Evolutionary conservation across 2,329 filamentous ascomycete species (phyloP).

Genomic region (Fusarium brevicatenulatum): DNA sequence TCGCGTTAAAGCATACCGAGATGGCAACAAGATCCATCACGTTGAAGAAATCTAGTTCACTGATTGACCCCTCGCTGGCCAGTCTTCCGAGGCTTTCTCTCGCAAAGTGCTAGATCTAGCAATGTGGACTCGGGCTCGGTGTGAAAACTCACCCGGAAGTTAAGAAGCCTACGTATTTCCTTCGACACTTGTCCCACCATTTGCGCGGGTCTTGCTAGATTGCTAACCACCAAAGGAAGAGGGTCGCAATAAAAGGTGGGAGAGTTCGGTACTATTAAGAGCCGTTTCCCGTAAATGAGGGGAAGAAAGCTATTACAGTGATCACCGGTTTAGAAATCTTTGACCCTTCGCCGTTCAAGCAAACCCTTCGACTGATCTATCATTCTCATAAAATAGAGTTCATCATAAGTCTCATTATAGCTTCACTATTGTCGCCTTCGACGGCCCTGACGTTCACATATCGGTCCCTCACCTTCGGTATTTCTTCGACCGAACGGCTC

Average conservation of each 20-base stretch:
- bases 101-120: slow-evolving; percentile 1
- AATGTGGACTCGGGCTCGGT: slow-evolving; percentile 12
- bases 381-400: not conserved
- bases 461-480: slow-evolving; percentile 4
- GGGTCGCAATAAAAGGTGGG: slow-evolving; percentile 11
- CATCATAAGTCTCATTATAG: not conserved
- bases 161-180: not conserved
- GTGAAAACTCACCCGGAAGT: slow-evolving; percentile 1
- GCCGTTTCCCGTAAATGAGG: slow-evolving; percentile 33
- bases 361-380: not conserved
- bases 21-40: slow-evolving; percentile 11
- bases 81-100: slow-evolving; percentile 11
- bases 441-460: not conserved
- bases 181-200: slow-evolving; percentile 23
- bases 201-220: slow-evolving; percentile 34
- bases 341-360: not conserved
- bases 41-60: slow-evolving; percentile 11
- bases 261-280: slow-evolving; percentile 35
- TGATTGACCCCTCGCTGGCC: slow-evolving; percentile 2
- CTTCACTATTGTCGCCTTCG: not conserved
- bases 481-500: not conserved
- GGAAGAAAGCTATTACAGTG: slow-evolving; percentile 2
- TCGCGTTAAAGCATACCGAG: slow-evolving; percentile 43
- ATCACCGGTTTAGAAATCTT: not conserved
- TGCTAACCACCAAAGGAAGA: slow-evolving; percentile 21